phyloP scores from a whole-genome alignment of 768 basidiomycete species.

The Krasilnikovozyma curviuscula region DNA sequence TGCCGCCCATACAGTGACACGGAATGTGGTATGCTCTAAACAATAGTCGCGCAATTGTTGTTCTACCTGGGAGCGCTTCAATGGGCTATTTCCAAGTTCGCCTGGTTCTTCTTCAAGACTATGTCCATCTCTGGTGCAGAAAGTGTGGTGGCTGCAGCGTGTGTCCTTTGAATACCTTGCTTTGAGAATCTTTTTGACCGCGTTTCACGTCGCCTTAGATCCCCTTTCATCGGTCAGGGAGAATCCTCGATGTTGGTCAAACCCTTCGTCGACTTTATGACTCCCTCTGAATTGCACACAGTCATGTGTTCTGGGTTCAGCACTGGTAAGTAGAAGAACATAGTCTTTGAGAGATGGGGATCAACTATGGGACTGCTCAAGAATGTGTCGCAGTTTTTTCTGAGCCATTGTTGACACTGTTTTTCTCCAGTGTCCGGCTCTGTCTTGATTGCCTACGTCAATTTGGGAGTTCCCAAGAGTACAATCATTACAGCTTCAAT shows the following conservation, averaged over 20 bases:
- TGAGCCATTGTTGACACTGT: slow-evolving; percentile 80
- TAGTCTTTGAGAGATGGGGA: no score
- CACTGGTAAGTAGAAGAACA: no score
- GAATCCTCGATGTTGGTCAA: slow-evolving; percentile 70
- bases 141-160: no score
- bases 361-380: not conserved
- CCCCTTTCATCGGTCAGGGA: slow-evolving; percentile 80
- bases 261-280: slow-evolving; percentile 70
- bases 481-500: slow-evolving; percentile 53
- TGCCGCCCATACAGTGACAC: not conserved
- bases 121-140: slow-evolving; percentile 89
- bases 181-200: no score
- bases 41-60: not conserved
- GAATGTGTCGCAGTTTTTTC: not conserved
- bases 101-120: slow-evolving; percentile 83
- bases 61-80: slow-evolving; percentile 59
- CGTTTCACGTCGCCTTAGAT: no score
- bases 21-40: no score
- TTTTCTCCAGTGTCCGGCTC: no score
- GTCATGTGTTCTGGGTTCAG: slow-evolving; percentile 69
- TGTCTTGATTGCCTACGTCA: slow-evolving; percentile 67
- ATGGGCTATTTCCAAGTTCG: no score
- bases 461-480: slow-evolving; percentile 33
- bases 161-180: no score
- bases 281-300: slow-evolving; percentile 62